phyloP scores from a whole-genome alignment of 495 filamentous ascomycete genomes.

The Durotheca rogersii region DNA sequence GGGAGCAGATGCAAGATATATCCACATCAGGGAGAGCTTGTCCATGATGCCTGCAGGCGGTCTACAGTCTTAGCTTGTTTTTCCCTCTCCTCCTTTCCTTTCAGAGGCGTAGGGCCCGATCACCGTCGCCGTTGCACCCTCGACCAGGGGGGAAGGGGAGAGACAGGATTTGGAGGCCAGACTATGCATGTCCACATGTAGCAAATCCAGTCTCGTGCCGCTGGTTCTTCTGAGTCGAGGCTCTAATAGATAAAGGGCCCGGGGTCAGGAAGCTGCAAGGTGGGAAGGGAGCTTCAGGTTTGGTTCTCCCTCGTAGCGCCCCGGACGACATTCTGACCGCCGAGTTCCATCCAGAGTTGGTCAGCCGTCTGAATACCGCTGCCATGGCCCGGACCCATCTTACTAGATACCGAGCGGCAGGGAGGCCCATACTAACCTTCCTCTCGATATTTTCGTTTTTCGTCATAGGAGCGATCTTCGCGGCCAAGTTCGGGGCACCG shows the following conservation, averaged over 20 bases:
- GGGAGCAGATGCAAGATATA: slow-evolving; percentile 19
- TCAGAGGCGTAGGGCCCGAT: neutral
- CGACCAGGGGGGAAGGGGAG: no score
- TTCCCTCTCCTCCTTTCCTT: no score
- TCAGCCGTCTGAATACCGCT: neutral
- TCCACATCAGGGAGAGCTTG: slow-evolving; percentile 10
- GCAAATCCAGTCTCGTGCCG: slow-evolving; percentile 21
- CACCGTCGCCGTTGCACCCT: slow-evolving; percentile 25
- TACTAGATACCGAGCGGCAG: slow-evolving; percentile 5
- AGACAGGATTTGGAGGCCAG: slow-evolving; percentile 3
- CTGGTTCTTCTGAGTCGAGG: neutral
- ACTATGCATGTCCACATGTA: no score
- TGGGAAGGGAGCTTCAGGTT: neutral
- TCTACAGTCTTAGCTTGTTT: slow-evolving; percentile 14
- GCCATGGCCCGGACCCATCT: slow-evolving; percentile 13
- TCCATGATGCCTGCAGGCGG: slow-evolving; percentile 7
- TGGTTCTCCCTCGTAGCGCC: slow-evolving; percentile 5
- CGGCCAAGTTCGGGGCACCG: slow-evolving; percentile 12
- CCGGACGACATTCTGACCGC: neutral
- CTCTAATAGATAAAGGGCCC: no score
- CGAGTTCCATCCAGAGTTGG: slow-evolving; percentile 3
- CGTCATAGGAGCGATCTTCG: slow-evolving; percentile 28
- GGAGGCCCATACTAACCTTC: slow-evolving; percentile 22
- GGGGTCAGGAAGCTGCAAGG: no score
- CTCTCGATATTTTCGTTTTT: slow-evolving; percentile 32